Evolutionary conservation across 768 basidiomycete genomes (phyloP).

Genomic region (Crassisporium funariophilum): DNA sequence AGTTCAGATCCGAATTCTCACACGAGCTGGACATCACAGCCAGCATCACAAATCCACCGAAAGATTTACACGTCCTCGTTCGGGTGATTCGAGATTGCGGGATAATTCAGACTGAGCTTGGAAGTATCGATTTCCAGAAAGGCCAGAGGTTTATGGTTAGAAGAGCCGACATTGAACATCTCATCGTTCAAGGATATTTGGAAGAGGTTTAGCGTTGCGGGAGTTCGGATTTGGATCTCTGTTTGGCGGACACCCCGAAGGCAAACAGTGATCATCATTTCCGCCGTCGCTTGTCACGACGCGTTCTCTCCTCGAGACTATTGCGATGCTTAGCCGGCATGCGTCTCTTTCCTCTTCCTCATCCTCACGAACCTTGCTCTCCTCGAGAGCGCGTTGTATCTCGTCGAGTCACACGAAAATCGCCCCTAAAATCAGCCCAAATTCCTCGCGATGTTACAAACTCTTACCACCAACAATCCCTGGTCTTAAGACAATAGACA

Average conservation of each 20-base stretch:
- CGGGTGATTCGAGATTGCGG: conserved; percentile 89
- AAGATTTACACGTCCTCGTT: conserved; percentile 87
- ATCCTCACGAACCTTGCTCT: not conserved
- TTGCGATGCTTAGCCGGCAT: conserved; percentile 26
- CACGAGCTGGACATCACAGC: conserved; percentile 88
- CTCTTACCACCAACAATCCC: not conserved
- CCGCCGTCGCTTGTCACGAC: not conserved
- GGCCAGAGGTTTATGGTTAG: conserved; percentile 90
- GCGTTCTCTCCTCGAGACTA: not conserved
- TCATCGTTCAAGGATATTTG: conserved; percentile 92
- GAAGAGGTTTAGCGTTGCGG: conserved; percentile 64
- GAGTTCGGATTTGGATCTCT: not conserved
- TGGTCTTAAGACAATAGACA: not conserved
- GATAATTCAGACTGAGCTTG: conserved; percentile 88
- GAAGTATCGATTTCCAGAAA: conserved; percentile 86
- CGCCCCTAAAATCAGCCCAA: not conserved
- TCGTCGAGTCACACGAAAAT: no score
- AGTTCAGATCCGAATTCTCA: conserved; percentile 82
- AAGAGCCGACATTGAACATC: conserved; percentile 87
- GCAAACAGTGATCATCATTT: conserved; percentile 23
- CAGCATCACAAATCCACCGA: conserved; percentile 80
- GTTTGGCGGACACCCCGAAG: conserved; percentile 13
- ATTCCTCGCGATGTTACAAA: conserved; percentile 6
- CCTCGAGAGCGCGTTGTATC: not conserved
- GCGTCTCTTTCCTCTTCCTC: conserved; percentile 2